phyloP scores from a whole-genome alignment of 2,329 filamentous ascomycete species.

The Diaporthe citri region DNA sequence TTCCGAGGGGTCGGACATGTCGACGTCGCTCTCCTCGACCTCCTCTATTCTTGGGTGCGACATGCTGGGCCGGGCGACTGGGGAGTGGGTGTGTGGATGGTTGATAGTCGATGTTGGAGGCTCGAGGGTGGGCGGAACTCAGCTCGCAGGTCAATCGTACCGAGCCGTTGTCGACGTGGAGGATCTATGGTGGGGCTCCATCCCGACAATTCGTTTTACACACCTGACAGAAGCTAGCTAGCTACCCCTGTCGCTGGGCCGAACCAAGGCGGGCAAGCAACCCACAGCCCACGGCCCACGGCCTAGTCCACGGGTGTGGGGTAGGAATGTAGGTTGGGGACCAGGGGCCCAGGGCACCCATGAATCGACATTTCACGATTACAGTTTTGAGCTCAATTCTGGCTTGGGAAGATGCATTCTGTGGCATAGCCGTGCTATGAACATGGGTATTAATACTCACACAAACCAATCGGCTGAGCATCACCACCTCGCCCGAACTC shows the following conservation, averaged over 20 bases:
- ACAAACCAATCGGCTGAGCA: not conserved
- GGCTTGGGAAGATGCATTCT: not conserved
- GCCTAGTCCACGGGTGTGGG: conserved; percentile 7
- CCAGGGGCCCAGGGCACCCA: not conserved
- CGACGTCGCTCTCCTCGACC: conserved; percentile 83
- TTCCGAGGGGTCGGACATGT: conserved; percentile 86
- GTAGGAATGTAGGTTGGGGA: not conserved
- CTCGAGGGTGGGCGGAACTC: not conserved
- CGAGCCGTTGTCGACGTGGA: conserved; percentile 34
- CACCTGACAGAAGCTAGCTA: conserved; percentile 11
- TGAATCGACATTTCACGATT: conserved; percentile 1
- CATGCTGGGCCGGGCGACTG: conserved; percentile 66
- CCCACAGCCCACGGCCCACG: not conserved
- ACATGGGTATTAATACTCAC: not conserved
- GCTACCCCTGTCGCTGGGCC: conserved; percentile 19
- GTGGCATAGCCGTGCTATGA: not conserved
- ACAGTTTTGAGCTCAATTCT: not conserved
- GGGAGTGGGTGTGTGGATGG: not conserved
- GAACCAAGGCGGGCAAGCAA: not conserved
- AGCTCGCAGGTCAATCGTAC: not conserved
- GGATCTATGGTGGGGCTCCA: conserved; percentile 29
- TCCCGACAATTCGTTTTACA: conserved; percentile 22
- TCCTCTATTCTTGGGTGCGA: conserved; percentile 93
- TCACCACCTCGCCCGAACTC: not conserved
- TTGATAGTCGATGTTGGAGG: not conserved